Evolutionary conservation across 768 basidiomycete species (phyloP), one percentile per base, ranked within the genome.

Genomic region (Lactarius akahatsu): DNA sequence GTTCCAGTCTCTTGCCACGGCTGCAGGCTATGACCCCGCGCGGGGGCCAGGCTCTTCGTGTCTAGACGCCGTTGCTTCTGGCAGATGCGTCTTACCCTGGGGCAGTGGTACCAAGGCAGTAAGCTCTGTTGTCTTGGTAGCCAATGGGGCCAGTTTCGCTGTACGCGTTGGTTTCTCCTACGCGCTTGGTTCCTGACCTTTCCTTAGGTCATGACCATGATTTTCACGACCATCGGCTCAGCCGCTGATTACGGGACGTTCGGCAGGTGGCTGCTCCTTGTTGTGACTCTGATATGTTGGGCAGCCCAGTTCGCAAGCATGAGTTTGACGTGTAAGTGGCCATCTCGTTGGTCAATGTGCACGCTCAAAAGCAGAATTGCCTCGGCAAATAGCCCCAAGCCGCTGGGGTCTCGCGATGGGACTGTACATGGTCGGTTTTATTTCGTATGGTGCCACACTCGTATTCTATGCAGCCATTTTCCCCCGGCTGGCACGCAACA

Each of bases 31-130:
- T 64, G 92, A 93, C 70, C 89, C 90, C 0, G 73, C 81, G 3
- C 79, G 79, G 63, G 91, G 92, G 0, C 85, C 84, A 6, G 90
- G 90, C 1, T 88, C 87, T 0, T 85, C 88, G 1, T 94, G 91
- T 72, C 77, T 74, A 36, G 82, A 80, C n/a, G 70, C 72, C 0
- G 80, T 75, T 52, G 77, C 89, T 0, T 90, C 90, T 0, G 89
- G 89, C 0, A 83, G 84, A 73, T 93, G 92, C 69, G 90, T 93
- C 32, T 76, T 94, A 47, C 90, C 89, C 0, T 93, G 91, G 92
- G 83, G 79, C 8, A 79, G 82, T 20, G 88, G 90, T 3, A 88
- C 88, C 3, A 92, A 90, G 74, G 76, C 87, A 2, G 86, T 94
- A 43, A 84, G 88, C 15, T 90, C 91, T 54, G 77, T 93, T 32